Evolutionary conservation across 1,284 basidiomycete species (phyloP).

Genomic region (Naganishia liquefaciens): DNA sequence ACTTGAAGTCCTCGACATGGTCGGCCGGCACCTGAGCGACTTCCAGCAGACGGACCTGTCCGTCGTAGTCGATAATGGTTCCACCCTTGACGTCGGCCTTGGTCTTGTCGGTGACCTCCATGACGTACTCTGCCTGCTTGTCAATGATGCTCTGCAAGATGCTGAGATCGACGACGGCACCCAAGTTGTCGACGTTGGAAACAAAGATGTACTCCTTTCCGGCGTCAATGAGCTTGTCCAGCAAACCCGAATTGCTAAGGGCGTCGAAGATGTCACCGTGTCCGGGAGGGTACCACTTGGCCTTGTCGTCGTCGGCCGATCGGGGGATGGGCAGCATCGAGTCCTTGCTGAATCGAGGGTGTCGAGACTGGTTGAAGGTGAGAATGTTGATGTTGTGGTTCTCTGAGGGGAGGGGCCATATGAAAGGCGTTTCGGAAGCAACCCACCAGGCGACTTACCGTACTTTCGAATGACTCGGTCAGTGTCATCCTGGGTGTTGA

Average conservation of each 20-base stretch:
- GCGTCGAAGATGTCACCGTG: constrained; percentile 76
- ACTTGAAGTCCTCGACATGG: constrained; percentile 60
- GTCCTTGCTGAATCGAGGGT: constrained; percentile 97
- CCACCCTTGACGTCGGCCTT: constrained; percentile 99
- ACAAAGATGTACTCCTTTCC: constrained; percentile 99
- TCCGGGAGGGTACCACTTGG: constrained; percentile 97
- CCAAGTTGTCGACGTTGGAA: constrained; percentile 98
- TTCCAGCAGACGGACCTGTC: constrained; percentile 89
- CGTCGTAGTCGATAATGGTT: constrained; percentile 96
- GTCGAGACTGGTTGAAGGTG: constrained; percentile 92
- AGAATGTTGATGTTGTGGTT: constrained; percentile 96
- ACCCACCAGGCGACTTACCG: constrained; percentile 46
- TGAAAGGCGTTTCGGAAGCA: constrained; percentile 40
- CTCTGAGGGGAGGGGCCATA: constrained; percentile 28
- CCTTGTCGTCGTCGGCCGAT: constrained; percentile 86
- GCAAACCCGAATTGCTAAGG: constrained; percentile 83
- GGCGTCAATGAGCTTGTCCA: constrained; percentile 89
- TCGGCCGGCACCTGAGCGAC: constrained; percentile 98
- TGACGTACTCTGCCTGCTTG: constrained; percentile 83
- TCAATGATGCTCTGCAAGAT: constrained; percentile 81
- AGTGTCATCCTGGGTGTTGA: constrained; percentile 98
- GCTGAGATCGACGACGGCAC: constrained; percentile 79
- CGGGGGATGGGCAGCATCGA: constrained; percentile 86
- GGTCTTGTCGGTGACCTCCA: constrained; percentile 99
- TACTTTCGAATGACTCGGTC: constrained; percentile 99